Percentiles rank a stretch among this genome's conserved stretches.
phyloP scores from a whole-genome alignment of 2,329 filamentous ascomycete species.

The Dichotomopilus funicola region DNA sequence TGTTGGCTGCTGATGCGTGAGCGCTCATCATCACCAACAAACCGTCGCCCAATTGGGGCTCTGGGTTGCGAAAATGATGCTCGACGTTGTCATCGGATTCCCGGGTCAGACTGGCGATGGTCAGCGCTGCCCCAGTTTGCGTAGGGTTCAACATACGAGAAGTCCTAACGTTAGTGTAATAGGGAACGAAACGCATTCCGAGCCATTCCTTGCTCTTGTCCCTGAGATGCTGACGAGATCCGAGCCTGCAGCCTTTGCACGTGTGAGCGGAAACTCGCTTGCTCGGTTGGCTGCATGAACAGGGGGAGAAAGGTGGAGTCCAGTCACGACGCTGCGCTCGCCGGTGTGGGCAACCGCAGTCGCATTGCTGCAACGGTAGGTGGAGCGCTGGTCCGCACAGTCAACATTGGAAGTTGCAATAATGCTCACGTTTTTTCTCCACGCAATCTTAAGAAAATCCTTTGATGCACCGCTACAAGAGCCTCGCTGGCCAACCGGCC shows the following conservation, averaged over 20 bases:
- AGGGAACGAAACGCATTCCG: slow-evolving; percentile 3
- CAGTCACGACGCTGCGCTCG: background rate
- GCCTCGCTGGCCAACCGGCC: slow-evolving; percentile 1
- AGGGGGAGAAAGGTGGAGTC: background rate
- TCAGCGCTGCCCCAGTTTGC: background rate
- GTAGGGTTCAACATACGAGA: background rate
- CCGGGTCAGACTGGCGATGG: background rate
- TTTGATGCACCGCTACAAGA: background rate
- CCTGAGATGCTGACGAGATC: slow-evolving; percentile 1
- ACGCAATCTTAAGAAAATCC: slow-evolving; percentile 14
- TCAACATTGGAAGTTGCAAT: background rate
- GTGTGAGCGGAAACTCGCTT: background rate
- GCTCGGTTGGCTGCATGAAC: background rate
- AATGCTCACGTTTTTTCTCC: background rate
- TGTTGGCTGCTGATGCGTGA: background rate
- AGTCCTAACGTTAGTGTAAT: background rate
- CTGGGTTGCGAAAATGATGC: slow-evolving; percentile 2
- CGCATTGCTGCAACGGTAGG: slow-evolving; percentile 1
- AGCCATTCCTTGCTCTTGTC: slow-evolving; percentile 2
- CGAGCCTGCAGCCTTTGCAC: slow-evolving; percentile 6
- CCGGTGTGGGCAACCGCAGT: background rate
- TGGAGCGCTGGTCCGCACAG: background rate
- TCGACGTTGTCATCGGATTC: slow-evolving; percentile 7
- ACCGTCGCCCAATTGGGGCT: slow-evolving; percentile 4
- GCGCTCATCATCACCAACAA: background rate